Conservation (phyloP, 352 stramenopile species). For the Globisporangium orthogonon region DNA sequence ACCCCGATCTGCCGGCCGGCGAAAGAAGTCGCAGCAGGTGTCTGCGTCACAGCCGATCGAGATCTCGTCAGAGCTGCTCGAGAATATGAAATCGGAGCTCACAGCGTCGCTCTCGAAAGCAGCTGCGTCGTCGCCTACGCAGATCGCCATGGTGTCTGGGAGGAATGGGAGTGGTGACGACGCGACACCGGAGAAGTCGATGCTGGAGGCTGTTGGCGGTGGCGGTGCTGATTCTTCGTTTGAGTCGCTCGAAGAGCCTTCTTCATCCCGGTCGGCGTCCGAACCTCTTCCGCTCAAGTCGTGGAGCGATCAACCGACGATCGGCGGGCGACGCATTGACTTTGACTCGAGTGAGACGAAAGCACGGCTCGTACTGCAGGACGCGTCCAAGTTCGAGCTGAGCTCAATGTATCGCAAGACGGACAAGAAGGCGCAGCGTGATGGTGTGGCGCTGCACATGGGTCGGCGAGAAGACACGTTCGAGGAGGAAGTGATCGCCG, state of each 20-base stretch:
- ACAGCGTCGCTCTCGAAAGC: constrained; percentile 33
- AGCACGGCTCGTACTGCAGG: constrained; percentile 61
- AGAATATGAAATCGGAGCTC: constrained; percentile 65
- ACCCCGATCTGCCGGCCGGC: constrained; percentile 10
- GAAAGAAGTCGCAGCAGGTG: constrained; percentile 32
- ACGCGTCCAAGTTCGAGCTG: constrained; percentile 70
- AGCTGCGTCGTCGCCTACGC: constrained; percentile 5
- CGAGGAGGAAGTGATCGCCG: constrained; percentile 72
- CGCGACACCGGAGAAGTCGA: not conserved
- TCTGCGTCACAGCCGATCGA: constrained; percentile 39
- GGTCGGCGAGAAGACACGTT: constrained; percentile 68
- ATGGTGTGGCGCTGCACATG: constrained; percentile 72
- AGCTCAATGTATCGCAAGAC: constrained; percentile 86
- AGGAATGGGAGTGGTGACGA: not conserved
- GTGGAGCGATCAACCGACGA: constrained; percentile 43
- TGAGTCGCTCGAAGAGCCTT: not conserved
- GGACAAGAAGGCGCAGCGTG: constrained; percentile 61
- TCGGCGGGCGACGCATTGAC: constrained; percentile 45
- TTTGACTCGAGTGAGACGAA: constrained; percentile 74
- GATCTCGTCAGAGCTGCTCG: constrained; percentile 52
- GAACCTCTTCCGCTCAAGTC: constrained; percentile 19
- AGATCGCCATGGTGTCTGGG: not conserved
- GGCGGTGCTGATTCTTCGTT: not conserved
- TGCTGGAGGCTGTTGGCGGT: not conserved
- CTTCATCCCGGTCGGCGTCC: not conserved